phyloP scores from a whole-genome alignment of 345 rosid species.

The Syzygium jambos region DNA sequence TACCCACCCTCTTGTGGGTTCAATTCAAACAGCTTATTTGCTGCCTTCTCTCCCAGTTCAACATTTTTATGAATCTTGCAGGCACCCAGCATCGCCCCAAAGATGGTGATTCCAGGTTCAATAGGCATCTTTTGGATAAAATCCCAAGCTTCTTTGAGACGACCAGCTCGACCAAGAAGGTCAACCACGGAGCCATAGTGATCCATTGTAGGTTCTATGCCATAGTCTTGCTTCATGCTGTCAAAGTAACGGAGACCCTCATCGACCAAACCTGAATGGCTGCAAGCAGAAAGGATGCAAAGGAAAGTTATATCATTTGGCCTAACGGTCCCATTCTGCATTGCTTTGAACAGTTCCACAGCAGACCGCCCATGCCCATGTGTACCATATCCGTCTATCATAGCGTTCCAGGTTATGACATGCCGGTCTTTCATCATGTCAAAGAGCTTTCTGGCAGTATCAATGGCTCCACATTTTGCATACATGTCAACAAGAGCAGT shows the following conservation, averaged over 20 bases:
- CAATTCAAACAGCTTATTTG: slow-evolving; percentile 49
- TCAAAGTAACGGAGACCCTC: slow-evolving; percentile 47
- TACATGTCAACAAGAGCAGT: slow-evolving; percentile 86
- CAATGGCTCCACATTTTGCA: slow-evolving; percentile 70
- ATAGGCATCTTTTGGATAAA: slow-evolving; percentile 63
- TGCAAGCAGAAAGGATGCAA: slow-evolving; percentile 73
- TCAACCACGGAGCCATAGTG: slow-evolving; percentile 86
- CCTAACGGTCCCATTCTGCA: slow-evolving; percentile 38
- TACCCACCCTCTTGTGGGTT: slow-evolving; percentile 80
- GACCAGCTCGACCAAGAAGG: slow-evolving; percentile 82
- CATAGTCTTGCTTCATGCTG: slow-evolving; percentile 50
- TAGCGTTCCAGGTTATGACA: slow-evolving; percentile 81
- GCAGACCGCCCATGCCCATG: slow-evolving; percentile 68
- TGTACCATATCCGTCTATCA: slow-evolving; percentile 80
- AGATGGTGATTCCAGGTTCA: slow-evolving; percentile 65
- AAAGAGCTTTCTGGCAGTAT: slow-evolving; percentile 52
- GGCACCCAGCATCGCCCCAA: slow-evolving; percentile 86
- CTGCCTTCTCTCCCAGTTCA: slow-evolving; percentile 61
- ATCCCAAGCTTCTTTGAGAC: slow-evolving; percentile 54
- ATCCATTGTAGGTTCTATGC: slow-evolving; percentile 60
- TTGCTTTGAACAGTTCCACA: slow-evolving; percentile 43
- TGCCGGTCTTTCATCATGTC: slow-evolving; percentile 51
- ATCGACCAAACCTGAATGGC: slow-evolving; percentile 81
- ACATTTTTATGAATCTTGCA: slow-evolving; percentile 73
- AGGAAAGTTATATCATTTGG: slow-evolving; percentile 78